Conservation (phyloP, 768 basidiomycete genomes). For the Sarcomyxa edulis region DNA sequence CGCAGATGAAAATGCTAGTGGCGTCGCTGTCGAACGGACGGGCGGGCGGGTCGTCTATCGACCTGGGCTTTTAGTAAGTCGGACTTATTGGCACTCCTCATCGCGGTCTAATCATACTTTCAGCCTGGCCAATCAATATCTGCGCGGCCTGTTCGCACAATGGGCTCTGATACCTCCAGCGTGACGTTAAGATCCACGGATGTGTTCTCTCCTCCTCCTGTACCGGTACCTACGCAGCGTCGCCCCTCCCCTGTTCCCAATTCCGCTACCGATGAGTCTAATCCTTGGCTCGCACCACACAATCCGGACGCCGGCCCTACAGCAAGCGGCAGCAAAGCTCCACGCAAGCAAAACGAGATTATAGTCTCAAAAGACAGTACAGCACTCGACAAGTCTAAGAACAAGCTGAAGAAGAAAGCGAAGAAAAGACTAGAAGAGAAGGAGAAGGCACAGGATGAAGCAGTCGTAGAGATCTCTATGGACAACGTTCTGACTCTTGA, state of each 20-base stretch:
- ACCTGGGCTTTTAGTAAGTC: slow-evolving; percentile 41
- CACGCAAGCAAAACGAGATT: slow-evolving; percentile 72
- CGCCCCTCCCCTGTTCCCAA: slow-evolving; percentile 10
- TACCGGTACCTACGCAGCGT: slow-evolving; percentile 11
- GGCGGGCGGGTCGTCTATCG: slow-evolving; percentile 65
- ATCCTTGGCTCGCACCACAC: slow-evolving; percentile 74
- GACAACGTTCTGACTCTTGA: slow-evolving; percentile 38
- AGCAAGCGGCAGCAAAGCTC: slow-evolving; percentile 34
- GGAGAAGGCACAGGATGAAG: slow-evolving; percentile 66
- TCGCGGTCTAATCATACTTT: not conserved
- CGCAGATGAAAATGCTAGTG: slow-evolving; percentile 22
- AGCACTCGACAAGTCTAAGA: slow-evolving; percentile 58
- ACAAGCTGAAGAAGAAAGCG: slow-evolving; percentile 65
- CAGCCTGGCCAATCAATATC: slow-evolving; percentile 16
- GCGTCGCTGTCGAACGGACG: slow-evolving; percentile 45
- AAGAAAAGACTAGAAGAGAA: slow-evolving; percentile 53
- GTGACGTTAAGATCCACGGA: slow-evolving; percentile 62
- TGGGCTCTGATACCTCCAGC: slow-evolving; percentile 56
- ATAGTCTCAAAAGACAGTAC: slow-evolving; percentile 64
- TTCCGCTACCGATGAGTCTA: slow-evolving; percentile 28
- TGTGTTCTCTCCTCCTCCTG: slow-evolving; percentile 34
- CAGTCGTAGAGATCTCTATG: slow-evolving; percentile 70
- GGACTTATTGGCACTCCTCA: not conserved
- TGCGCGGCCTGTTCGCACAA: slow-evolving; percentile 12
- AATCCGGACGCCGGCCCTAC: slow-evolving; percentile 72